Conservation (phyloP, 2,329 filamentous ascomycete genomes). For the Arthroderma sp. region DNA sequence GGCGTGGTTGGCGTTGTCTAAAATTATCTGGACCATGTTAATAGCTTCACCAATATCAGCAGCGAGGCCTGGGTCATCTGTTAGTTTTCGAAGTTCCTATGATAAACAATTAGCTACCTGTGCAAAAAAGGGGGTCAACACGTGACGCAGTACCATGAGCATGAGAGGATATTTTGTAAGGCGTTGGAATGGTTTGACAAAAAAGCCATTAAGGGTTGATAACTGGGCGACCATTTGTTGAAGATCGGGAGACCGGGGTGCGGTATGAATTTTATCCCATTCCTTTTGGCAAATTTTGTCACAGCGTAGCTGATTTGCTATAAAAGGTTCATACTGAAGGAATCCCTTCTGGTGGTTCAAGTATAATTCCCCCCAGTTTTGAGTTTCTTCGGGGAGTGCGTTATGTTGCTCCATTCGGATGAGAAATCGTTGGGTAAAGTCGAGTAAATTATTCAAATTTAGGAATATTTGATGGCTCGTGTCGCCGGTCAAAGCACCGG, state of each 20-base stretch:
- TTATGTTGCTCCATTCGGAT: constrained; percentile 96
- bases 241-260: constrained; percentile 52
- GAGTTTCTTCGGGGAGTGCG: constrained; percentile 59
- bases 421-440: constrained; percentile 88
- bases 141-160: constrained; percentile 53
- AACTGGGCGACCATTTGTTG: constrained; percentile 71
- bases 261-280: constrained; percentile 72
- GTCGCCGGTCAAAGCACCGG: constrained; percentile 77
- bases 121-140: not conserved
- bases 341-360: constrained; percentile 74
- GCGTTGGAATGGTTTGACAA: constrained; percentile 93
- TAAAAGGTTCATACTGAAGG: constrained; percentile 90
- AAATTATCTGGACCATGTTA: constrained; percentile 66
- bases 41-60: constrained; percentile 65
- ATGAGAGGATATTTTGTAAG: constrained; percentile 89
- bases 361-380: constrained; percentile 95
- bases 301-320: constrained; percentile 88
- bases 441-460: constrained; percentile 86
- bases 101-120: not conserved
- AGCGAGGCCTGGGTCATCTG: constrained; percentile 56
- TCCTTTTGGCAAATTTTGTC: constrained; percentile 71
- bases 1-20: constrained; percentile 78
- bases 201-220: constrained; percentile 78
- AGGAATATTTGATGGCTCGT: constrained; percentile 89
- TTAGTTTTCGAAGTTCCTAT: constrained; percentile 77